Percentiles rank a stretch among this genome's conserved stretches.
Evolutionary conservation across 805 yeast genomes (phyloP).

Genomic region (Teunomyces funiuensis): DNA sequence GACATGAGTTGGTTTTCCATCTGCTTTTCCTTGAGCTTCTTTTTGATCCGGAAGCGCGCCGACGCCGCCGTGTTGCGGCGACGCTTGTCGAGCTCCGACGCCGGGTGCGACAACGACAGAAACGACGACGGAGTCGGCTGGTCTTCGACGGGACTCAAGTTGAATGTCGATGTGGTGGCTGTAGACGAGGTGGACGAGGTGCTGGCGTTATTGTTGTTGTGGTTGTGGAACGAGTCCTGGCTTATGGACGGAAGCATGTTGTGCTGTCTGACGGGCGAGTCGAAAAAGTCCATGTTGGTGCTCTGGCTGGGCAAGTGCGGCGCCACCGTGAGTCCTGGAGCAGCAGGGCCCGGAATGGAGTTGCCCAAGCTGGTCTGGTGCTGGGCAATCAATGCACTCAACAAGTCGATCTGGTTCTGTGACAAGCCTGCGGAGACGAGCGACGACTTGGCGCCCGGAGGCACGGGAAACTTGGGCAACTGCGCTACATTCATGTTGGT

Average conservation of each 20-base stretch:
- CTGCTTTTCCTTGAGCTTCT: conserved; percentile 58
- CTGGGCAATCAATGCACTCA: conserved; percentile 72
- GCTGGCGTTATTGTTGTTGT: background rate
- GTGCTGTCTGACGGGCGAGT: conserved; percentile 16
- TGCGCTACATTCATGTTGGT: background rate
- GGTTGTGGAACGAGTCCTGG: conserved; percentile 3
- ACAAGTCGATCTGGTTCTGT: conserved; percentile 67
- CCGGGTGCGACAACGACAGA: background rate
- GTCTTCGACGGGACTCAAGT: conserved; percentile 1
- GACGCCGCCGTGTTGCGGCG: conserved; percentile 64
- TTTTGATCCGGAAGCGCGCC: conserved; percentile 63
- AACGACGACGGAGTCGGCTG: conserved; percentile 2
- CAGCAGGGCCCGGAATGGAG: conserved; percentile 7
- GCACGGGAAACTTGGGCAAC: conserved; percentile 65
- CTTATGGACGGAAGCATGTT: conserved; percentile 8
- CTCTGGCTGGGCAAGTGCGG: conserved; percentile 13
- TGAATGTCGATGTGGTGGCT: conserved; percentile 11
- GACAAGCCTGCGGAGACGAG: conserved; percentile 65
- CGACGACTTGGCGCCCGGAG: conserved; percentile 68
- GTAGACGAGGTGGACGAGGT: conserved; percentile 7
- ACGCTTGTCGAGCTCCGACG: conserved; percentile 46
- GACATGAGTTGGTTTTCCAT: conserved; percentile 50
- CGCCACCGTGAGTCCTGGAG: conserved; percentile 6
- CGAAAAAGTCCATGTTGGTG: conserved; percentile 6
- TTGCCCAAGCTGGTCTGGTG: conserved; percentile 43